Percentiles rank a stretch among this genome's conserved stretches.
Evolutionary conservation across 495 filamentous ascomycete species (phyloP).

Genomic region (Gamarada debralockiae): DNA sequence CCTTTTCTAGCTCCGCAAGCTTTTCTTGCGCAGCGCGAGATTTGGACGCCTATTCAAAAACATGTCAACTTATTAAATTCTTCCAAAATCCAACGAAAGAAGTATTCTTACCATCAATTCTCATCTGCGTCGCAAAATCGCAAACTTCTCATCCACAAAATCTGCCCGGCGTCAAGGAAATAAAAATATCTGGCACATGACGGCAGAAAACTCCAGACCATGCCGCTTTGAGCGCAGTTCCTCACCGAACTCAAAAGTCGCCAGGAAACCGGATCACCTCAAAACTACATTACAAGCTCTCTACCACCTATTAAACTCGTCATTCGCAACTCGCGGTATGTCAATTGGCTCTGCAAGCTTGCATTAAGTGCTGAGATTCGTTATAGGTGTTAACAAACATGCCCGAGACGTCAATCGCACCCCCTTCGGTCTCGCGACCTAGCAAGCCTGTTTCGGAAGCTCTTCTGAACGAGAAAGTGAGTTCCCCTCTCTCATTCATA

Average conservation of each 20-base stretch:
- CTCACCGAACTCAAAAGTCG: constrained; percentile 4
- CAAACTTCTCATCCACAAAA: not conserved
- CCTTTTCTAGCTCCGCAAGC: constrained; percentile 23
- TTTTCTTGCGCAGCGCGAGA: constrained; percentile 22
- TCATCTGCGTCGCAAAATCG: not conserved
- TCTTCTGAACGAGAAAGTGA: constrained; percentile 93
- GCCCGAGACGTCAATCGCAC: constrained; percentile 34
- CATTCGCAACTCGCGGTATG: constrained; percentile 16
- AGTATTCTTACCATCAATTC: not conserved
- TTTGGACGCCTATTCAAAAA: constrained; percentile 19
- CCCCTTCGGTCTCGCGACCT: constrained; percentile 43
- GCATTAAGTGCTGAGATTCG: not conserved
- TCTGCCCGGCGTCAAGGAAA: not conserved
- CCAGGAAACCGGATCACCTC: not conserved
- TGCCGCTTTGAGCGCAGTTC: not conserved
- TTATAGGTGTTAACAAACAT: constrained; percentile 7
- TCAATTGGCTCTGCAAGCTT: constrained; percentile 16
- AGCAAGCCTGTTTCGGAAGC: constrained; percentile 87
- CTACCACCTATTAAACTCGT: not conserved
- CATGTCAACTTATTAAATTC: not conserved
- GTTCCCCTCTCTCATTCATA: not conserved
- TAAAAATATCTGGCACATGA: no score
- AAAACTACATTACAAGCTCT: constrained; percentile 10
- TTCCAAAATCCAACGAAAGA: not conserved
- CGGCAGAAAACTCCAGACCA: no score